Base-by-base conservation (phyloP, 371 early-diverging fungal genomes). In the Rhizopus sp. region DNA sequence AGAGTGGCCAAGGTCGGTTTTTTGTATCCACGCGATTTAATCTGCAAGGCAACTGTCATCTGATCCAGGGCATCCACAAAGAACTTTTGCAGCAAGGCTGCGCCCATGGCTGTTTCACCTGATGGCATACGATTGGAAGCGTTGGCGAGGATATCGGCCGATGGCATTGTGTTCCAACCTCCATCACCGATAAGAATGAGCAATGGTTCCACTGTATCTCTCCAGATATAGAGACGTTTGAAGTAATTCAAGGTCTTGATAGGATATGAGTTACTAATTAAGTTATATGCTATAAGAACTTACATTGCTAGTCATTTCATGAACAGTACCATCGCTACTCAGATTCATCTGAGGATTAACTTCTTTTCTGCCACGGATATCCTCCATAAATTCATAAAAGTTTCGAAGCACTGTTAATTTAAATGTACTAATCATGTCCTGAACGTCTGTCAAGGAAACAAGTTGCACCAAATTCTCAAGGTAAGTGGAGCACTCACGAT, bases 271-370 rank as follows among this genome's bases (percentile, higher is more conserved):
- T 16, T 9, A 44, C 3, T 5, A 5, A 3, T 34, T 34, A 13
- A 15, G n/a, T 38, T n/a, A 5, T 32, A 3, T 1, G 38, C 10
- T 6, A 37, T 29, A 9, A 51, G 16, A 17, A 68, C 75, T 66
- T 83, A 89, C 93, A 65, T 86, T 84, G 66, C 88, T 89, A 0
- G 93, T 89, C 59, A 90, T 68, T 65, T 94, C 93, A 63, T 92
- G 90, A 2, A 94, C 92, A 29, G 92, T 92, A 59, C 92, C 94
- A 68, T 94, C 94, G 29, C 69, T 77, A 39, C 91, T 86, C 47
- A 92, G 73, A 12, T 76, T 78, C 30, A 73, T 68, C 29, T 71
- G 75, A 32, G 66, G 58, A 41, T 64, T 64, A 0, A 68, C 67
- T 33, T 78, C 73, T 17, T 64, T 53, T 59, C 64, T 68, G 10